Conservation (phyloP, 2,329 filamentous ascomycete species). For the Ascochyta lentis region DNA sequence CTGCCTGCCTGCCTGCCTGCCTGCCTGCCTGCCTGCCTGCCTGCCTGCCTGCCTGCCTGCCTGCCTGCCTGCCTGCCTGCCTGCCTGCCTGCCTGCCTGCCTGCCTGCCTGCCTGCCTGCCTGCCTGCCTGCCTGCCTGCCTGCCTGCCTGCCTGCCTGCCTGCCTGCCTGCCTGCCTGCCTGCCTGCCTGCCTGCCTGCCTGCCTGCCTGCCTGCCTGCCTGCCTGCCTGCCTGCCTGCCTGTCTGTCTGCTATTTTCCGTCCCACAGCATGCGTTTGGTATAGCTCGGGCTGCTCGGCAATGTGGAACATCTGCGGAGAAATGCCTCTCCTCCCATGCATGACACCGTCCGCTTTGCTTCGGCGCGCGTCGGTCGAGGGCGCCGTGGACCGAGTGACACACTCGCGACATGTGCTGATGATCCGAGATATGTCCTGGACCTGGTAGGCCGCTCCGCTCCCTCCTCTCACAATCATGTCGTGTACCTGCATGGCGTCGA, state of each 20-base stretch:
- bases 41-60: not conserved
- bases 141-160: conserved; percentile 6
- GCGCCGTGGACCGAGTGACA: conserved; percentile 8
- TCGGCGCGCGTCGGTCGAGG: conserved; percentile 16
- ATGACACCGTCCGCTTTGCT: conserved; percentile 17
- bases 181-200: conserved; percentile 1
- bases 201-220: not conserved
- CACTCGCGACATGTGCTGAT: conserved; percentile 9
- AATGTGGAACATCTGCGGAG: conserved; percentile 16
- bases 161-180: conserved; percentile 4
- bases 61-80: not conserved
- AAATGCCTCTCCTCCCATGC: conserved; percentile 19
- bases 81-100: not conserved
- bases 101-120: not conserved
- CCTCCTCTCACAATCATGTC: not conserved
- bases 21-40: not conserved
- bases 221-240: not conserved
- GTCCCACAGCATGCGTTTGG: conserved; percentile 12
- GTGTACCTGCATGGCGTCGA: conserved; percentile 20
- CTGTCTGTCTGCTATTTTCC: conserved; percentile 6
- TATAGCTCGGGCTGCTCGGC: conserved; percentile 11
- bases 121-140: conserved; percentile 1
- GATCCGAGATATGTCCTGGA: conserved; percentile 13
- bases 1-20: not conserved
- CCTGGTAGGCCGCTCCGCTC: conserved; percentile 10